A percentile compares a stretch with the other conserved stretches of the same genome.
phyloP scores from a whole-genome alignment of 1,139 yeast genomes.

The Taphrina sp. region DNA sequence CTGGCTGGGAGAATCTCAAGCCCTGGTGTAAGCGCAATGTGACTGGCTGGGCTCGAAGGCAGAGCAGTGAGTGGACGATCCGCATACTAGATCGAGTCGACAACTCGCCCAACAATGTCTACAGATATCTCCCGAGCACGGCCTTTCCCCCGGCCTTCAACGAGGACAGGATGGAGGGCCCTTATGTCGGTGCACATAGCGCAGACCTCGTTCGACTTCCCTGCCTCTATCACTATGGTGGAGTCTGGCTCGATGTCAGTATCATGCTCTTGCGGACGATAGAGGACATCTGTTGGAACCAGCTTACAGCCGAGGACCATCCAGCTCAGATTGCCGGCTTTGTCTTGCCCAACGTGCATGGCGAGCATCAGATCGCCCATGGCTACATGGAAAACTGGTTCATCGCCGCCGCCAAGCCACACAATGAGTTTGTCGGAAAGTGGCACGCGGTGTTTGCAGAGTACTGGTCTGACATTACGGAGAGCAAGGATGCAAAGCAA shows the following conservation, averaged over 20 bases:
- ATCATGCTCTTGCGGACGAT: constrained; percentile 15
- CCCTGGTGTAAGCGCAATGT: constrained; percentile 19
- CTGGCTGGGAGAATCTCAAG: constrained; percentile 3
- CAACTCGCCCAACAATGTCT: constrained; percentile 12
- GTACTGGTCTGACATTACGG: constrained; percentile 6
- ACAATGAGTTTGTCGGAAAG: constrained; percentile 1
- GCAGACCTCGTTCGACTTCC: constrained; percentile 17
- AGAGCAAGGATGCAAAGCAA: constrained; percentile 1
- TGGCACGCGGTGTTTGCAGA: constrained; percentile 16
- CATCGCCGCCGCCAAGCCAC: constrained; percentile 1
- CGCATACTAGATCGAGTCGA: constrained; percentile 14
- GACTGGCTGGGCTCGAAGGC: constrained; percentile 6
- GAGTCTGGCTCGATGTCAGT: constrained; percentile 22
- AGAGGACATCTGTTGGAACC: constrained; percentile 11
- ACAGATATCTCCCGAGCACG: neutral
- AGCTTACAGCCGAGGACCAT: neutral
- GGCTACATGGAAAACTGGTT: constrained; percentile 24
- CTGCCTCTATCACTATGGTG: constrained; percentile 13
- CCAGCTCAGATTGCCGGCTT: constrained; percentile 13
- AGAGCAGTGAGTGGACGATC: neutral
- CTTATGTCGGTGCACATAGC: constrained; percentile 15
- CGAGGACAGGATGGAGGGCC: constrained; percentile 8
- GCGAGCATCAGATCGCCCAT: constrained; percentile 2
- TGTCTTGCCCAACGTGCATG: constrained; percentile 9
- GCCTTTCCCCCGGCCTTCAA: constrained; percentile 9